Conservation (phyloP, 192 early-diverging fungal species). For the Coemansia sp. region DNA sequence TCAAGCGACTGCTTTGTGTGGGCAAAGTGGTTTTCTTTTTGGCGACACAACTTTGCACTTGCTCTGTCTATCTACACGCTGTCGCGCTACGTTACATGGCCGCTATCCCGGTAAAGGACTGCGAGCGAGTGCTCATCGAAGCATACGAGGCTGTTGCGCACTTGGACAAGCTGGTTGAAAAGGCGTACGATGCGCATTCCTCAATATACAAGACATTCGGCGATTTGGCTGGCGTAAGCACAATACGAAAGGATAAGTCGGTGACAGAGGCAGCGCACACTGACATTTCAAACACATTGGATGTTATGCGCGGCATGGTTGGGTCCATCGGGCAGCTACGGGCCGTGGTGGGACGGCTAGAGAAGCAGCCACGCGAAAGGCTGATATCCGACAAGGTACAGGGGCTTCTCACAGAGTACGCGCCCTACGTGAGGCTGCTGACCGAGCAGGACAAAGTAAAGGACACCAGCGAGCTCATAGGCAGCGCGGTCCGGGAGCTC, state of each 20-base stretch:
- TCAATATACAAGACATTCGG: constrained; percentile 46
- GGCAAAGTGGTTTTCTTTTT: too few relatives aligned
- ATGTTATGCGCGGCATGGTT: constrained; percentile 39
- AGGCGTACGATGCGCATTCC: constrained; percentile 48
- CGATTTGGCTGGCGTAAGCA: constrained; percentile 43
- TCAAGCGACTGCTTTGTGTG: too few relatives aligned
- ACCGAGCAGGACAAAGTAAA: constrained; percentile 31
- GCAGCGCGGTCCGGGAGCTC: constrained; percentile 34
- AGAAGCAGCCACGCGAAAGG: constrained; percentile 45
- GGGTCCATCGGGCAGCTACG: constrained; percentile 25
- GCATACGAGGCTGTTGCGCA: constrained; percentile 30
- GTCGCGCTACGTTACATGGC: neutral
- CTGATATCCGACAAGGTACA: constrained; percentile 40
- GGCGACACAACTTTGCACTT: too few relatives aligned
- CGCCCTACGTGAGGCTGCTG: constrained; percentile 41
- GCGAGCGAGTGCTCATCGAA: constrained; percentile 22
- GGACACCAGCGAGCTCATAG: constrained; percentile 22
- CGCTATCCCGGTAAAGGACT: neutral
- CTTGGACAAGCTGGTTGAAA: constrained; percentile 39
- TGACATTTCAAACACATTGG: constrained; percentile 41
- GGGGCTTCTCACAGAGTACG: constrained; percentile 25
- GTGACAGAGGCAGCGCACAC: constrained; percentile 41
- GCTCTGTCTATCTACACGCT: too few relatives aligned
- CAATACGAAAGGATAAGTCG: constrained; percentile 51
- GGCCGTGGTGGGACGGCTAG: constrained; percentile 30